Percentiles rank a stretch among this genome's conserved stretches.
phyloP scores from a whole-genome alignment of 768 basidiomycete genomes.

The Lactarius trivialis region DNA sequence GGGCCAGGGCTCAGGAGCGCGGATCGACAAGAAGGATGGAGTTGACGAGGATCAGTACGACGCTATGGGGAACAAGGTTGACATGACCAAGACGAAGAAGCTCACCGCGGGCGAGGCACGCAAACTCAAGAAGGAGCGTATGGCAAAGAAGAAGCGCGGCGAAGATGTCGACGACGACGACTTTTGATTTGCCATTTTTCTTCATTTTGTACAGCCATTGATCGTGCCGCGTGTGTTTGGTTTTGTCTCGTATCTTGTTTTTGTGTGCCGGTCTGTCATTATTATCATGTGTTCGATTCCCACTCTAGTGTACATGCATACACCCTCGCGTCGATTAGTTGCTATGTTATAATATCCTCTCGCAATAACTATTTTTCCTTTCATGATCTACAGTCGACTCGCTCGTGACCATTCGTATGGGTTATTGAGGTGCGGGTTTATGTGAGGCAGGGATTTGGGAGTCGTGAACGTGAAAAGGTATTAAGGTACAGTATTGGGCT shows the following conservation, averaged over 20 bases:
- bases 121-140: conserved; percentile 95
- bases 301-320: conserved; percentile 7
- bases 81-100: conserved; percentile 81
- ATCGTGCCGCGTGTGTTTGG: conserved; percentile 20
- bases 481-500: no score
- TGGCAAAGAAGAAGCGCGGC: conserved; percentile 82
- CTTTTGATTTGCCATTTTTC: conserved; percentile 25
- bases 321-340: conserved; percentile 4
- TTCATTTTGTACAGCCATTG: not conserved
- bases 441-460: no score
- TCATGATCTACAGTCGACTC: not conserved
- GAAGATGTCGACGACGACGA: conserved; percentile 62
- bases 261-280: conserved; percentile 14
- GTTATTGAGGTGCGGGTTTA: no score
- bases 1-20: conserved; percentile 90
- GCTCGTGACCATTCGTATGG: no score
- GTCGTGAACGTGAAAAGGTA: no score
- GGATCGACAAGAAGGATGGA: conserved; percentile 91
- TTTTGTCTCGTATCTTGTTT: conserved; percentile 5
- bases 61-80: conserved; percentile 98
- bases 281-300: not conserved
- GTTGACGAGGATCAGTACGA: conserved; percentile 91
- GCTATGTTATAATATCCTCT: conserved; percentile 4
- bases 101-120: conserved; percentile 73
- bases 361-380: conserved; percentile 6